These are phyloP conservation scores for Penicillium polonicum DNA, from an alignment of 2,329 filamentous ascomycete genomes.

Conservation along the genomic window DNA sequence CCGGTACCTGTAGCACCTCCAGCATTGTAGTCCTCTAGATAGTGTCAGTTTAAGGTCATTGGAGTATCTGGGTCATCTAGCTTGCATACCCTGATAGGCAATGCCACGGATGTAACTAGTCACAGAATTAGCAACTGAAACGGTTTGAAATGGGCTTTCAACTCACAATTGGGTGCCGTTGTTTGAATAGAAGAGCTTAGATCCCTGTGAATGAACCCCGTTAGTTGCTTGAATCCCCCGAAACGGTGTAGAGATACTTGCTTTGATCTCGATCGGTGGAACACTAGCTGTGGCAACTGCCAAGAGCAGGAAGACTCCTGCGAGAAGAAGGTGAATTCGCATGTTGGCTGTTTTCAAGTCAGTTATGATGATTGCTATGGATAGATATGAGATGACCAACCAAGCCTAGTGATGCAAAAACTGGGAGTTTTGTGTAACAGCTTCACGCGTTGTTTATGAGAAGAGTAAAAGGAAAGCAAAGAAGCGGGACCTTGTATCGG, in stretches of 20 bases:
- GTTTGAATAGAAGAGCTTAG: conserved; percentile 8
- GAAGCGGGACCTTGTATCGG: background rate
- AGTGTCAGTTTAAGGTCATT: background rate
- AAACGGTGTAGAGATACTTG: background rate
- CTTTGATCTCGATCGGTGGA: conserved; percentile 9
- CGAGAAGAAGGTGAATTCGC: background rate
- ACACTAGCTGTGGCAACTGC: background rate
- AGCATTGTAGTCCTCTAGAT: conserved; percentile 5
- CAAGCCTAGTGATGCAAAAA: background rate
- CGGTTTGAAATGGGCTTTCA: too few species aligned
- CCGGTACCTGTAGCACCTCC: conserved; percentile 3
- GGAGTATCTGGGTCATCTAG: background rate
- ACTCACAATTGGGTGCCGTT: conserved; percentile 10
- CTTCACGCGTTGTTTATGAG: background rate
- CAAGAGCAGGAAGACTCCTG: background rate
- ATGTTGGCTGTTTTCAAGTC: background rate
- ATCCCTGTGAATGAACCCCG: background rate
- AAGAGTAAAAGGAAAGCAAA: background rate
- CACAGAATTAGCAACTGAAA: background rate
- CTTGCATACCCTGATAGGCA: conserved; percentile 5
- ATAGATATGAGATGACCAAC: background rate
- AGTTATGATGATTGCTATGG: background rate
- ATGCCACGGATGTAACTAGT: conserved; percentile 9
- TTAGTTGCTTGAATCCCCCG: background rate
- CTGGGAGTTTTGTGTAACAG: background rate